Evolutionary conservation across 257 asterid species (phyloP).

Genomic region (Jaltomata sinuosa): DNA sequence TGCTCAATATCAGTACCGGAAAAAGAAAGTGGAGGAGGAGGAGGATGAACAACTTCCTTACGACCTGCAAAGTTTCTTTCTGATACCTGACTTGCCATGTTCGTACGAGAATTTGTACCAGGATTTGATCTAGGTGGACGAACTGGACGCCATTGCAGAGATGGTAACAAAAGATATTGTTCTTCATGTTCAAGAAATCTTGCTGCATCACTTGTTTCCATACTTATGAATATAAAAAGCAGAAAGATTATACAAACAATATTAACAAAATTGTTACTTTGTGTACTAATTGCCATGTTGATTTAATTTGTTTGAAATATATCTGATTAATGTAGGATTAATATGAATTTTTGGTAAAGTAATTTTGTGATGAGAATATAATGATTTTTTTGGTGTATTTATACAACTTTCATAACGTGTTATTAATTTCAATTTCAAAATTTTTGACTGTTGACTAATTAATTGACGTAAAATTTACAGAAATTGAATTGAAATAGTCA

Average conservation of each 20-base stretch:
- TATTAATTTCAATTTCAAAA: background rate
- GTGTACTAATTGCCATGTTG: background rate
- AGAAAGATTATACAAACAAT: background rate
- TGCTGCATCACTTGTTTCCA: constrained; percentile 11
- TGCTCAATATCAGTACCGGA: background rate
- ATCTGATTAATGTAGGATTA: too few relatives aligned
- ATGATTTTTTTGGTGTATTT: background rate
- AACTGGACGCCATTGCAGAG: background rate
- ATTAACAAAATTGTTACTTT: constrained; percentile 1
- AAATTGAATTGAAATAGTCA: background rate
- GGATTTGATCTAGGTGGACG: background rate
- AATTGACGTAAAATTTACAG: background rate
- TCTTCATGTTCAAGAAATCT: constrained; percentile 29
- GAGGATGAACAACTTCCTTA: background rate
- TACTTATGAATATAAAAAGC: background rate
- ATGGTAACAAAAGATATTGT: background rate
- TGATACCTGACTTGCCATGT: background rate
- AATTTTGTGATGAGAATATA: background rate
- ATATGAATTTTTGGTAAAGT: background rate
- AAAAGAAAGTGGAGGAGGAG: background rate
- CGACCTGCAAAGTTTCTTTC: background rate
- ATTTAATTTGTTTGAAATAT: background rate
- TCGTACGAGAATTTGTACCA: background rate
- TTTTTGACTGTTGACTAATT: background rate
- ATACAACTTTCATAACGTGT: constrained; percentile 8